A percentile compares a stretch with the other conserved stretches of the same genome.
These are phyloP conservation scores for Erodium moschatum DNA, from an alignment of 441 rosid genomes.

Conservation along the genomic window DNA sequence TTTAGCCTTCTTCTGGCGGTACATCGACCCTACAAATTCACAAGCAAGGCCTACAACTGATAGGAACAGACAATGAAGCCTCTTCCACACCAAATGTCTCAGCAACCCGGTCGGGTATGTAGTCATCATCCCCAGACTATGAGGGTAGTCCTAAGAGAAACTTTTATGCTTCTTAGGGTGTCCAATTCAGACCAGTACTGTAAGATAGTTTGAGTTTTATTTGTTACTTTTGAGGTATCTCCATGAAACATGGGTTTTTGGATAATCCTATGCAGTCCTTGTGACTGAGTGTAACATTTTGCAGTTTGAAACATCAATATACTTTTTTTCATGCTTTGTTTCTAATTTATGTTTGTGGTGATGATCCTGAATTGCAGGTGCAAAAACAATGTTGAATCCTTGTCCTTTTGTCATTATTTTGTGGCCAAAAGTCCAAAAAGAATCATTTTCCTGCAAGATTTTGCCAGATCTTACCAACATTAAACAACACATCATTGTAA, in stretches of 20 bases:
- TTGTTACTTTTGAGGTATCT: no score
- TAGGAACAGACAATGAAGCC: conserved; percentile 12
- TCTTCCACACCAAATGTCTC: not conserved
- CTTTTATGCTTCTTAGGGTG: no score
- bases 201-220: no score
- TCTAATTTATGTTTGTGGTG: not conserved
- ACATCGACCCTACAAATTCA: conserved; percentile 28
- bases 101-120: not conserved
- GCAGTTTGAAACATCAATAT: not conserved
- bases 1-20: conserved; percentile 46
- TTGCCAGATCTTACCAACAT: conserved; percentile 1
- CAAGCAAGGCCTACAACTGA: conserved; percentile 9
- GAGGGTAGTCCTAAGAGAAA: no score
- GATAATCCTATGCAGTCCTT: not conserved
- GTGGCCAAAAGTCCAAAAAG: not conserved
- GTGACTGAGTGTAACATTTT: not conserved
- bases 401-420: not conserved
- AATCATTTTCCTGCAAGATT: conserved; percentile 1
- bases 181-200: no score
- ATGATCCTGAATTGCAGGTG: not conserved
- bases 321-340: no score
- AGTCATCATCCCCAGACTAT: not conserved
- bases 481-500: not conserved
- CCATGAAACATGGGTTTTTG: not conserved
- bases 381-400: not conserved